Conservation (phyloP, 176 grass and related monocot genomes). For the Saccharum officinarum region DNA sequence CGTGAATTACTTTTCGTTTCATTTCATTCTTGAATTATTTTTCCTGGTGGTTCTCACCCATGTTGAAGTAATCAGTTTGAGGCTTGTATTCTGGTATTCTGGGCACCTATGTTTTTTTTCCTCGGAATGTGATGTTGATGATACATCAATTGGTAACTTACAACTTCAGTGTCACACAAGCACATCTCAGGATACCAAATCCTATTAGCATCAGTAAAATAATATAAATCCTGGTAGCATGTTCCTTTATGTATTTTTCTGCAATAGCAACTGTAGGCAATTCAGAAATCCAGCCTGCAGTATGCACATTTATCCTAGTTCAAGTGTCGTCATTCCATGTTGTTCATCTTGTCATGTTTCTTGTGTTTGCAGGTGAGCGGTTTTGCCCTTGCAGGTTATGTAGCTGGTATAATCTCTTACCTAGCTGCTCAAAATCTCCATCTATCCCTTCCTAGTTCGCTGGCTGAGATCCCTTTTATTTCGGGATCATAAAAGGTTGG, state of each 20-base stretch:
- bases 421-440: conserved; percentile 64
- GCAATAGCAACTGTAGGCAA: neutral
- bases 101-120: neutral
- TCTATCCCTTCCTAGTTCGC: conserved; percentile 64
- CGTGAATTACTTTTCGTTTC: neutral
- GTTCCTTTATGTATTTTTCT: neutral
- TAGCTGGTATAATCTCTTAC: conserved; percentile 78
- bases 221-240: neutral
- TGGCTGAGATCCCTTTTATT: conserved; percentile 76
- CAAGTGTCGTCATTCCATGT: conserved; percentile 4
- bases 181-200: neutral
- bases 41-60: neutral
- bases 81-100: neutral
- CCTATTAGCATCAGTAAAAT: neutral
- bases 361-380: conserved; percentile 78
- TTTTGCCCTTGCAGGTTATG: conserved; percentile 93
- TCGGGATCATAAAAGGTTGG: conserved; percentile 49
- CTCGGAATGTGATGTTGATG: neutral
- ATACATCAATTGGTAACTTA: conserved; percentile 1
- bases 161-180: neutral
- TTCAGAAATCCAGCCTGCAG: neutral
- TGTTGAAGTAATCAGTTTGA: neutral
- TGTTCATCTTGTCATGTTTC: neutral
- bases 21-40: neutral
- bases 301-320: neutral